Evolutionary conservation across 2,329 filamentous ascomycete genomes (phyloP).

Genomic region (Talaromyces sp.): DNA sequence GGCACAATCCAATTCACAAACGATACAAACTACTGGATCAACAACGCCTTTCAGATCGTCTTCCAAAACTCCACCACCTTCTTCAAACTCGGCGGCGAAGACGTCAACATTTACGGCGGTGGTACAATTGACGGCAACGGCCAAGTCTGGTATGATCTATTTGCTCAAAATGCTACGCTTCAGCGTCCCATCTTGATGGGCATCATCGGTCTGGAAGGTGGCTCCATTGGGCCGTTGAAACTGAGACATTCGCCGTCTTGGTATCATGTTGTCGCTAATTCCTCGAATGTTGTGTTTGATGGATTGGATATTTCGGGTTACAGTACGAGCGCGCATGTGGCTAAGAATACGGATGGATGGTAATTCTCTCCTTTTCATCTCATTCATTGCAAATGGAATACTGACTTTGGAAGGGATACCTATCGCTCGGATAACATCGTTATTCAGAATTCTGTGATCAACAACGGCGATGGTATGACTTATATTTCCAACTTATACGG

Average conservation of each 20-base stretch:
- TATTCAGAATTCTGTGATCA: constrained; percentile 63
- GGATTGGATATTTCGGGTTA: constrained; percentile 59
- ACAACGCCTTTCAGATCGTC: constrained; percentile 59
- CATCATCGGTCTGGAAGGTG: constrained; percentile 56
- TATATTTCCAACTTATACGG: too few species aligned
- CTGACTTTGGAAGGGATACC: constrained; percentile 25
- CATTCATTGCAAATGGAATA: not conserved
- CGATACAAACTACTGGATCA: constrained; percentile 67
- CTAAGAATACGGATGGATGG: constrained; percentile 65
- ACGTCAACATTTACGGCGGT: constrained; percentile 66
- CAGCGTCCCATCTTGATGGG: constrained; percentile 59
- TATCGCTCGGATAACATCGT: constrained; percentile 60
- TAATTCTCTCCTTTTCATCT: not conserved
- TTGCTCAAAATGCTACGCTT: constrained; percentile 55
- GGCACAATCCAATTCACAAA: constrained; percentile 62
- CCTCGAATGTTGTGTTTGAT: constrained; percentile 61
- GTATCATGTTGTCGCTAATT: constrained; percentile 66
- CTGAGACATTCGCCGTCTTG: constrained; percentile 61
- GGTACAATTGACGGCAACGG: constrained; percentile 63
- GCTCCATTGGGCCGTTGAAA: constrained; percentile 58
- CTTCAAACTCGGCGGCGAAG: constrained; percentile 63
- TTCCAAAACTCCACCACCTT: constrained; percentile 68
- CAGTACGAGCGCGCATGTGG: constrained; percentile 51
- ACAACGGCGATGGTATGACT: constrained; percentile 59
- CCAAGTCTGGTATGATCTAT: constrained; percentile 63